phyloP scores from a whole-genome alignment of 1,284 basidiomycete genomes.

The Marasmius oreades region DNA sequence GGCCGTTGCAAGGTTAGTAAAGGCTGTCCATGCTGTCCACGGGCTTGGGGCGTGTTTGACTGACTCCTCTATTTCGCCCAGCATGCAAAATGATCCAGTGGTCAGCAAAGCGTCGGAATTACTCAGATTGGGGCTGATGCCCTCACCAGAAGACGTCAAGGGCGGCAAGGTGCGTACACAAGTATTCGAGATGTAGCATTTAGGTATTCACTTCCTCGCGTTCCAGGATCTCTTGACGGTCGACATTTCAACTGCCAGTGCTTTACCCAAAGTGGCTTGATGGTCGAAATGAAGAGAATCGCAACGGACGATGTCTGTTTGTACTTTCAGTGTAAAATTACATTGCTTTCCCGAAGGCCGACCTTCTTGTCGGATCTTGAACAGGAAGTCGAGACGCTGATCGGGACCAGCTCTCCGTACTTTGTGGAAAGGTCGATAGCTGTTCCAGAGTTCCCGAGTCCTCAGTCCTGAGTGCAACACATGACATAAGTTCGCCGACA shows the following conservation, averaged over 20 bases:
- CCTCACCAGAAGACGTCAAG: constrained; percentile 71
- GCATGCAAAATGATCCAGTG: constrained; percentile 82
- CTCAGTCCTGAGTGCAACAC: too few relatives aligned
- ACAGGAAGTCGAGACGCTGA: too few relatives aligned
- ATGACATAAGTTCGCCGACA: too few relatives aligned
- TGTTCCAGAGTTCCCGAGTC: too few relatives aligned
- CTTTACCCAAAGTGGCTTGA: background rate
- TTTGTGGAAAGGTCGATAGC: too few relatives aligned
- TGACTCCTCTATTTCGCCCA: constrained; percentile 22
- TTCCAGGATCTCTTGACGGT: constrained; percentile 39
- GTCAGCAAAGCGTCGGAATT: constrained; percentile 83
- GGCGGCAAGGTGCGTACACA: constrained; percentile 47
- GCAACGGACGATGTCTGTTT: background rate
- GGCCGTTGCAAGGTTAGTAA: constrained; percentile 69
- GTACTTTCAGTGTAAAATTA: background rate
- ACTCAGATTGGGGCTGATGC: constrained; percentile 79
- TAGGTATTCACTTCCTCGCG: background rate
- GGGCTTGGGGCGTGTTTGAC: background rate
- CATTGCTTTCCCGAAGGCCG: too few relatives aligned
- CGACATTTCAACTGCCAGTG: constrained; percentile 27
- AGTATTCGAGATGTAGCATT: background rate
- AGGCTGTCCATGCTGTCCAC: background rate
- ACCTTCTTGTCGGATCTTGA: too few relatives aligned
- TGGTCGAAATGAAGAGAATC: background rate
- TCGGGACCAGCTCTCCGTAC: too few relatives aligned